Base-by-base conservation (phyloP, 2,329 filamentous ascomycete species). In the Claviceps sp. region DNA sequence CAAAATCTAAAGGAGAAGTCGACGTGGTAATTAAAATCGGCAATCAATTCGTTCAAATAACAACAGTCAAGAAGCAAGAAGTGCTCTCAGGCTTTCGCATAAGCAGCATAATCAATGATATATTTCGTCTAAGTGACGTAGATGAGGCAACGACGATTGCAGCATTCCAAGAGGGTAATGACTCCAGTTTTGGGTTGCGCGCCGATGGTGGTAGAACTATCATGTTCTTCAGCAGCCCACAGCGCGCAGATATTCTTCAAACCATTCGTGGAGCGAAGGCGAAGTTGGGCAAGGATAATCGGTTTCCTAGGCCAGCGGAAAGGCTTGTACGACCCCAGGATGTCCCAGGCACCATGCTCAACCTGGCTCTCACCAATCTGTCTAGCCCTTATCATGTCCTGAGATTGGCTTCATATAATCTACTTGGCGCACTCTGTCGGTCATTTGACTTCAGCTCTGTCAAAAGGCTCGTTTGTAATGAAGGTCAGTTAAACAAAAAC, bases 191-290 rank as follows among this genome's bases (percentile, higher is more conserved):
- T 63, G 82, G 81, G 1, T 67, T 86, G 30, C 74, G 81, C 48
- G 81, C 81, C 2, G 82, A 86, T 58, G 82, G 80, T 56, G 82
- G 82, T 58, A 84, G 82, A 65, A 81, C 84, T 48, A 76, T 84
- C 50, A 84, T 86, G 81, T 84, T 81, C 61, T 86, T 86, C 62
- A 82, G 81, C 18, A 85, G 82, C 57, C 72, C 79, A 1, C 79
- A 78, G 61, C 84, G 82, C 62, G 62, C 69, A 6, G 82, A 85
- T 54, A 73, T 86, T 20, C 68, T 86, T 3, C 77, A 81, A 62
- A 76, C 77, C 11, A 81, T 86, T 50, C 75, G 80, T 37, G 71
- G 69, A 9, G 81, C 81, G 44, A 85, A 84, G 62, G 69, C 74
- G 7, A 85, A 82, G 58, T 74, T 82, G 55, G 77, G 77, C 51